A percentile compares a stretch with the other conserved stretches of the same genome.
Conservation (phyloP, 2,329 filamentous ascomycete species). For the Xylaria sp. region DNA sequence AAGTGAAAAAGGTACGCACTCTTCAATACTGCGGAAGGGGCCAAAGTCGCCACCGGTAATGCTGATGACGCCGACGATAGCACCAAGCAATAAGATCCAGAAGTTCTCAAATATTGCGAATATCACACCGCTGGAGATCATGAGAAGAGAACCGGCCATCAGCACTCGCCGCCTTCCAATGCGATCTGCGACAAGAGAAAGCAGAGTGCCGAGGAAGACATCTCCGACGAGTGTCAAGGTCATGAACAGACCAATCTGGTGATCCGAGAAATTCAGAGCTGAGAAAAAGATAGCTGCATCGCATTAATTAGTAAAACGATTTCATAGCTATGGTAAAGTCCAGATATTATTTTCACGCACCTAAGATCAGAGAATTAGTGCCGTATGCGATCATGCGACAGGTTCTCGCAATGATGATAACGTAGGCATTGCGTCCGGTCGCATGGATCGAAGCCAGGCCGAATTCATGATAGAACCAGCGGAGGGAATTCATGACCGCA, state of each 20-base stretch:
- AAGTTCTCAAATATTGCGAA: slow-evolving; percentile 53
- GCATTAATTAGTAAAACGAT: not conserved
- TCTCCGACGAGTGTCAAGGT: slow-evolving; percentile 57
- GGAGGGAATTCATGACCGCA: slow-evolving; percentile 18
- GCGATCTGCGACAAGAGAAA: slow-evolving; percentile 55
- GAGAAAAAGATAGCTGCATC: slow-evolving; percentile 50
- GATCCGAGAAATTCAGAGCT: slow-evolving; percentile 49
- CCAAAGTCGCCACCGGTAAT: slow-evolving; percentile 61
- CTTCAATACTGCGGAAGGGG: slow-evolving; percentile 62
- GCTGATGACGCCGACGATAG: slow-evolving; percentile 57
- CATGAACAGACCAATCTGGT: slow-evolving; percentile 60
- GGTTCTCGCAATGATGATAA: slow-evolving; percentile 48
- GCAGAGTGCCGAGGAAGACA: slow-evolving; percentile 50
- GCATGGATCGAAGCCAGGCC: slow-evolving; percentile 43
- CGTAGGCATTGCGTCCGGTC: slow-evolving; percentile 46
- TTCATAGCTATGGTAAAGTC: not conserved
- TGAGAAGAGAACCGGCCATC: slow-evolving; percentile 47
- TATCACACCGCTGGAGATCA: slow-evolving; percentile 50
- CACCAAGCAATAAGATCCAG: slow-evolving; percentile 53
- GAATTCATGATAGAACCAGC: slow-evolving; percentile 41
- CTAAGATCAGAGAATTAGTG: slow-evolving; percentile 54
- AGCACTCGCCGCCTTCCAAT: slow-evolving; percentile 53
- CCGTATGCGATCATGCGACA: slow-evolving; percentile 61
- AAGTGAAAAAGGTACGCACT: slow-evolving; percentile 32
- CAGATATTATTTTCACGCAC: slow-evolving; percentile 14